Base-by-base conservation (phyloP, 208 protist genomes). In the Willaertia magna region DNA sequence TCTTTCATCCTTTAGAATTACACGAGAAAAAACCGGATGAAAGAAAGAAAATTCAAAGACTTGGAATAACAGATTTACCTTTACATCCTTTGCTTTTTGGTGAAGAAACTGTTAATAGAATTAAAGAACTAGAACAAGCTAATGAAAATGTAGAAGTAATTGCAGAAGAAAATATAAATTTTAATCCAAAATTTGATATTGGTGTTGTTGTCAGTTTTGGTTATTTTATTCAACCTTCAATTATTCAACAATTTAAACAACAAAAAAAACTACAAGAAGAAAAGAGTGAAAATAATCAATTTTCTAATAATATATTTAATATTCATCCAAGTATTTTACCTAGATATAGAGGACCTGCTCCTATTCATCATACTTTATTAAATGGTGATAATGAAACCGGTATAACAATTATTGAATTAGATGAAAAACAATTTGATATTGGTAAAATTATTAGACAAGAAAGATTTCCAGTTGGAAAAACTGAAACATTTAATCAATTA, bases 321-420 rank as follows among this genome's bases (percentile, higher is more conserved):
- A 86, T 95, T 87, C 94, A 96, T 86, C 94, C 94, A 7, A 95
- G 93, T 22, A 85, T 96, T 47, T 89, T 96, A 12, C 94, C 94
- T 7, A 88, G 89, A 43, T 95, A 95, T 89, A 92, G 94, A 76
- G 94, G 94, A 40, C 92, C 93, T 48, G 94, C 93, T 84, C 94
- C 94, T 34, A 95, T 96, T 75, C 95, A 94, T 85, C 90, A 91
- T 34, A 92, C 94, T 43, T 86, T 96, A 74, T 90, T 93, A 44
- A 88, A 87, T 78, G 93, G 93, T 79, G 94, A 96, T 52, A 30
- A 2, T 6, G 43, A 61, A 4, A 85, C 86, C 16, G 86, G 84
- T 67, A 40, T 86, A 30, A 51, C 55, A 40, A 78, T 86, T 11
- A 86, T 86, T 26, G 75, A 86, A n/a, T 44, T 86, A 22, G 22